Conservation (phyloP, 129 eudicot genomes). For the Flaveria sonorensis region DNA sequence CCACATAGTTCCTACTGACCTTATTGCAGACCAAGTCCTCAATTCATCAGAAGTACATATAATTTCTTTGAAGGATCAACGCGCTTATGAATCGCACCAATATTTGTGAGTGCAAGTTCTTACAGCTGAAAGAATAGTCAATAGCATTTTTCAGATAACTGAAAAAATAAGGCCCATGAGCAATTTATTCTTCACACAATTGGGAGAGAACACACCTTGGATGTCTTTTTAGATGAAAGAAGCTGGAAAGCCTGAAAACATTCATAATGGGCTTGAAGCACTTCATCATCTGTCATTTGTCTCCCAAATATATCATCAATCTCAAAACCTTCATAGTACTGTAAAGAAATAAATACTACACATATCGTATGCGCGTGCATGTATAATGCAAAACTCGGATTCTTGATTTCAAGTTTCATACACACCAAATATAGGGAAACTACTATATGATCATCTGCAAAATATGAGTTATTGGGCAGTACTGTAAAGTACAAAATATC, state of each 20-base stretch:
- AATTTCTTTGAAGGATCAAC: constrained; percentile 83
- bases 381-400: background rate
- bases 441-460: background rate
- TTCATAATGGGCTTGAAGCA: constrained; percentile 89
- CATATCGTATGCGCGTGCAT: background rate
- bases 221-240: constrained; percentile 75
- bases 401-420: constrained; percentile 6
- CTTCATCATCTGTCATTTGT: constrained; percentile 97
- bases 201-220: constrained; percentile 55
- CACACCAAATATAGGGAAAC: constrained; percentile 2
- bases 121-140: constrained; percentile 52
- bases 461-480: background rate
- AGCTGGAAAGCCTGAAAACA: constrained; percentile 91
- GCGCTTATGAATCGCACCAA: constrained; percentile 75
- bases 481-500: constrained; percentile 13
- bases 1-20: constrained; percentile 49
- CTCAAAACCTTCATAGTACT: constrained; percentile 83
- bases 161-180: background rate
- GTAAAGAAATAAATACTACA: constrained; percentile 19
- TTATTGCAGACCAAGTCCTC: constrained; percentile 82
- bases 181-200: constrained; percentile 6
- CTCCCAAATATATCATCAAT: constrained; percentile 80
- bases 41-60: constrained; percentile 72
- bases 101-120: constrained; percentile 79
- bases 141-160: constrained; percentile 4